A percentile compares a stretch with the other conserved stretches of the same genome.
Evolutionary conservation across 139 green algal genomes (phyloP).

Genomic region (Chlamydomonas incerta): DNA sequence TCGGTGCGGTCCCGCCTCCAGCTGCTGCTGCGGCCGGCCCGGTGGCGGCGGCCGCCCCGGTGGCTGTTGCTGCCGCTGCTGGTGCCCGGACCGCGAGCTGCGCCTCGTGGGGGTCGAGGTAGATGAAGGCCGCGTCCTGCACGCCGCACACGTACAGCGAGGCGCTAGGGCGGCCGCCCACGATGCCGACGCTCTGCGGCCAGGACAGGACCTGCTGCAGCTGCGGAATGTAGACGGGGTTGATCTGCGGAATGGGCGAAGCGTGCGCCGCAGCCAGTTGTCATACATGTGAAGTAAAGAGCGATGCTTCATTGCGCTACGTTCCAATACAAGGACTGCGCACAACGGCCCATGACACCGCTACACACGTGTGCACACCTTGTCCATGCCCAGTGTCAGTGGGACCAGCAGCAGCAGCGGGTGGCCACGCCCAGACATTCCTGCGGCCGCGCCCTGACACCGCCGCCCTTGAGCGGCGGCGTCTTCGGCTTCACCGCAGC

Average conservation of each 20-base stretch:
- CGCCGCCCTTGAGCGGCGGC: no score
- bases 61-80: not conserved
- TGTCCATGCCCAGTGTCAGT: constrained; percentile 85
- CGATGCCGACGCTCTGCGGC: constrained; percentile 89
- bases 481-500: no score
- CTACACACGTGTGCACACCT: constrained; percentile 70
- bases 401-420: constrained; percentile 85
- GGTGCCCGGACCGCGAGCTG: constrained; percentile 52
- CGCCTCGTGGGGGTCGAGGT: constrained; percentile 86
- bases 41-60: not conserved
- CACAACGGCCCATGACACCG: no score
- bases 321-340: no score
- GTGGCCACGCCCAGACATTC: no score
- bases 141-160: constrained; percentile 90
- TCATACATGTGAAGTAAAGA: no score
- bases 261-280: no score
- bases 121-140: constrained; percentile 66
- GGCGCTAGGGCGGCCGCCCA: constrained; percentile 85
- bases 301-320: no score
- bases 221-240: constrained; percentile 84
- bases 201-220: constrained; percentile 78
- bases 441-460: no score
- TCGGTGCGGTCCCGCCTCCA: no score
- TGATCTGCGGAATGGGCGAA: no score
- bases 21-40: not conserved